Conservation (phyloP, 2,329 filamentous ascomycete species). For the Verticillium nubilum region DNA sequence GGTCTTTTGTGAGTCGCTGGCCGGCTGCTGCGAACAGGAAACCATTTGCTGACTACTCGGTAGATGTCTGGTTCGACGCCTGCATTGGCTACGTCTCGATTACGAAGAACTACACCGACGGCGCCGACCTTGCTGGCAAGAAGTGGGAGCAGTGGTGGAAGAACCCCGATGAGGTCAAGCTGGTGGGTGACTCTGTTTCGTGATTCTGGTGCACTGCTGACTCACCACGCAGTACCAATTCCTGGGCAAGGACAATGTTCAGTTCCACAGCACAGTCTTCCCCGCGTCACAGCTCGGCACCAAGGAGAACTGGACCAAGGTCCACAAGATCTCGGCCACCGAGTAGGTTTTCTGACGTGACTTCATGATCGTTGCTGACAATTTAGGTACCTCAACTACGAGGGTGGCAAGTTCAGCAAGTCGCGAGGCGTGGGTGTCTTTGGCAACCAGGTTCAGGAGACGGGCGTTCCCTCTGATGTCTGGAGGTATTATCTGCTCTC, state of each 20-base stretch:
- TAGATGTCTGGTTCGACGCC: conserved; percentile 47
- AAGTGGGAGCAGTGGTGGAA: conserved; percentile 96
- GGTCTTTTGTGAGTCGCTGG: conserved; percentile 60
- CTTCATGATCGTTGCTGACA: not conserved
- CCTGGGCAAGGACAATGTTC: conserved; percentile 72
- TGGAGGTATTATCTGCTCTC: conserved; percentile 91
- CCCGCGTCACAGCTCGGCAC: conserved; percentile 83
- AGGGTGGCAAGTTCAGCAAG: conserved; percentile 89
- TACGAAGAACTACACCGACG: conserved; percentile 77
- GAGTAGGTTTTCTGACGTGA: conserved; percentile 38
- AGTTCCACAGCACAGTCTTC: conserved; percentile 89
- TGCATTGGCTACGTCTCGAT: conserved; percentile 75
- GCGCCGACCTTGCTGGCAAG: conserved; percentile 37
- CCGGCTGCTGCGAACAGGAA: too few relatives aligned
- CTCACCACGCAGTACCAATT: conserved; percentile 67
- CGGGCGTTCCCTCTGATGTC: conserved; percentile 78
- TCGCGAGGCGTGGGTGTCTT: conserved; percentile 87
- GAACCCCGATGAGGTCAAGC: conserved; percentile 77
- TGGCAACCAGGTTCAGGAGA: conserved; percentile 82
- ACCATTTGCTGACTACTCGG: not conserved
- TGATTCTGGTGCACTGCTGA: not conserved
- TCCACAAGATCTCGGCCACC: conserved; percentile 82
- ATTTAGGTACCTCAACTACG: conserved; percentile 64
- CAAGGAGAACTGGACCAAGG: conserved; percentile 79
- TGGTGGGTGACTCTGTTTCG: conserved; percentile 27